Conservation (phyloP, 768 basidiomycete species). For the Tricholoma terreum region DNA sequence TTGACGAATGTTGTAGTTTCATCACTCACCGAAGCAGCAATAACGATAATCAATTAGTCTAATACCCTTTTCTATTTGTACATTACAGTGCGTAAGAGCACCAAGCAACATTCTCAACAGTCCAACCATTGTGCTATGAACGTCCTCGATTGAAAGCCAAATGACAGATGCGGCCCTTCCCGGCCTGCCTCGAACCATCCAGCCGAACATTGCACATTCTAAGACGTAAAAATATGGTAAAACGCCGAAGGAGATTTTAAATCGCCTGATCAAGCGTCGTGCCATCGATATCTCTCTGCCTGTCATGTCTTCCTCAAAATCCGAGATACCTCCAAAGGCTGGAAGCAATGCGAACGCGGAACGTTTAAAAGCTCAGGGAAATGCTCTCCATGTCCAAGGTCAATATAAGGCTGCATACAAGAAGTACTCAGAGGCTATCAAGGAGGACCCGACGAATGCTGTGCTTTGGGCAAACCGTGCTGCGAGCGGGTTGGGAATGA, state of each 20-base stretch:
- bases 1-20: conserved; percentile 41
- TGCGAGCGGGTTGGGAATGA: conserved; percentile 35
- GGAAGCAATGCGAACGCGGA: conserved; percentile 16
- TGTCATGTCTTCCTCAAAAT: not conserved
- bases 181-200: not conserved
- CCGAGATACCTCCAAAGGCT: not conserved
- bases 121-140: not conserved
- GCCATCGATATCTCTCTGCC: not conserved
- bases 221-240: not conserved
- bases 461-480: conserved; percentile 45
- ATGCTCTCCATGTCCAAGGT: conserved; percentile 33
- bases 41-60: conserved; percentile 7
- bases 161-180: no score
- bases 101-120: no score
- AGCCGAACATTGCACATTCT: not conserved
- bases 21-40: conserved; percentile 46
- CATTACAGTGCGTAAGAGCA: not conserved
- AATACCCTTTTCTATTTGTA: not conserved
- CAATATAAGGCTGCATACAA: conserved; percentile 32
- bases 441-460: conserved; percentile 34
- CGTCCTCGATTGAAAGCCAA: not conserved
- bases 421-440: conserved; percentile 43
- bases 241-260: not conserved
- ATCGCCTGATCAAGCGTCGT: not conserved
- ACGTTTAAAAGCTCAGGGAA: conserved; percentile 40